Percentiles rank a stretch among this genome's conserved stretches.
Conservation (phyloP, 2,329 filamentous ascomycete genomes). For the Colletotrichum nymphaeae region DNA sequence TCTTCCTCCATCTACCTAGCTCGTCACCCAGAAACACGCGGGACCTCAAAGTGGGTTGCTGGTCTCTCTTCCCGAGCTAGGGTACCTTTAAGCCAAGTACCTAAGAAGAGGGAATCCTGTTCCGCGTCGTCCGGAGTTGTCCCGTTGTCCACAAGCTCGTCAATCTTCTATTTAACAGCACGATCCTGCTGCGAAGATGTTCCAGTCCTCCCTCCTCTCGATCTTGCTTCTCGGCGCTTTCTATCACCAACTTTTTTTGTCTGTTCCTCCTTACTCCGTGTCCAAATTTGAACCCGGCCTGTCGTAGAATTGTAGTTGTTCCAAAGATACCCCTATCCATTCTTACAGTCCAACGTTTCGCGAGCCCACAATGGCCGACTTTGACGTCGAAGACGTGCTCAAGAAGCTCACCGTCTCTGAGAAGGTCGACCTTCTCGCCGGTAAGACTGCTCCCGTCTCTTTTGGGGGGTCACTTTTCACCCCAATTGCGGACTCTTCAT, state of each 20-base stretch:
- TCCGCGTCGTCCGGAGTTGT: slow-evolving; percentile 17
- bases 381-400: slow-evolving; percentile 65
- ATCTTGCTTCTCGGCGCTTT: neutral
- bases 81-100: neutral
- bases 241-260: neutral
- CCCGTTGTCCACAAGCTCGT: slow-evolving; percentile 20
- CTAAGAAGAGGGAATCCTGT: neutral
- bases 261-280: slow-evolving; percentile 1
- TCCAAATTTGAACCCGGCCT: neutral
- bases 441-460: slow-evolving; percentile 42
- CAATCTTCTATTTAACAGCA: slow-evolving; percentile 25
- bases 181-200: neutral
- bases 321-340: neutral
- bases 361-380: slow-evolving; percentile 48
- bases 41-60: neutral
- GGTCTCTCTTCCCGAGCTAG: neutral
- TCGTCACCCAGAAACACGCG: neutral
- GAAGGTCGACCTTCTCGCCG: slow-evolving; percentile 65
- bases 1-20: neutral
- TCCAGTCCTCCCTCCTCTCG: neutral
- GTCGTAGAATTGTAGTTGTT: neutral
- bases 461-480: neutral
- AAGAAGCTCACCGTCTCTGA: slow-evolving; percentile 64
- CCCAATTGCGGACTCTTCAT: neutral
- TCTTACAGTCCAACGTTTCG: neutral